Percentiles rank a stretch among this genome's conserved stretches.
Evolutionary conservation across 345 rosid species (phyloP).

Genomic region (Rhodamnia rubescens): DNA sequence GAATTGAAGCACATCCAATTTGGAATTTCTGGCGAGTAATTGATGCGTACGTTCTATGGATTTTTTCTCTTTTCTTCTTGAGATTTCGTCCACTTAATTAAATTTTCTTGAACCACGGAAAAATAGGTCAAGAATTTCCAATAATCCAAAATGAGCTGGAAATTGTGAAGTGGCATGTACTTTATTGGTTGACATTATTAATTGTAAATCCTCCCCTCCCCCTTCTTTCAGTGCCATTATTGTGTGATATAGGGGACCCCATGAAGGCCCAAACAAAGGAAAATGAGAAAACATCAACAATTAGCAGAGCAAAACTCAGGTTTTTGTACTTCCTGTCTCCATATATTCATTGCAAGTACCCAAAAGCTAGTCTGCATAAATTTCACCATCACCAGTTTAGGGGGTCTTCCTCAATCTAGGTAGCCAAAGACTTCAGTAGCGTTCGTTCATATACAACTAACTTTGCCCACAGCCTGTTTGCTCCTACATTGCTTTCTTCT

Average conservation of each 20-base stretch:
- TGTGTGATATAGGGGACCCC: background rate
- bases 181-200: background rate
- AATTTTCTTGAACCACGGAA: background rate
- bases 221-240: background rate
- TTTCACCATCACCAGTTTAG: background rate
- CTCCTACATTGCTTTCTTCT: background rate
- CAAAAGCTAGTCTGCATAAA: background rate
- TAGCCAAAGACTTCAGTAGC: background rate
- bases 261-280: background rate
- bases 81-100: background rate
- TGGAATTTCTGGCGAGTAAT: background rate
- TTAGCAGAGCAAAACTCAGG: background rate
- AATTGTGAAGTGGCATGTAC: background rate
- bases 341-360: background rate
- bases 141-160: background rate
- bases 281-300: background rate
- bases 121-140: background rate
- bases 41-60: background rate
- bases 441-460: background rate
- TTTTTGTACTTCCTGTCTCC: background rate
- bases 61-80: background rate
- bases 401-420: background rate
- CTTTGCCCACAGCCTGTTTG: background rate
- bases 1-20: rapidly evolving
- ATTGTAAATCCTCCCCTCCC: background rate